phyloP scores from a whole-genome alignment of 208 protist genomes.

The Trypanosoma lewisi region DNA sequence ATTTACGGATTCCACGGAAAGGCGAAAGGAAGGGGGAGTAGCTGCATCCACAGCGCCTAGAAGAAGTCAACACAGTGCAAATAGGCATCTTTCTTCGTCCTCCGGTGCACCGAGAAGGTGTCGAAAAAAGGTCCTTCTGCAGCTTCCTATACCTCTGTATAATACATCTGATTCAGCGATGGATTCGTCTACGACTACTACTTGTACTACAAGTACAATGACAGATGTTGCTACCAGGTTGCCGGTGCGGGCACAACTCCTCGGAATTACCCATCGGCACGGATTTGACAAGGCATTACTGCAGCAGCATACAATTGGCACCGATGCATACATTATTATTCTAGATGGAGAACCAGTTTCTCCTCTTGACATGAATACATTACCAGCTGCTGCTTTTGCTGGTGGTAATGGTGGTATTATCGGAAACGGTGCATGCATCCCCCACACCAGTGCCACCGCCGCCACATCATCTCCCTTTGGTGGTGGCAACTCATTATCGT shows the following conservation, averaged over 20 bases:
- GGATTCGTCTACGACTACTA: too few relatives aligned
- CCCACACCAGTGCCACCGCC: too few relatives aligned
- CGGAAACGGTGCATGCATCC: too few relatives aligned
- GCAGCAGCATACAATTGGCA: constrained; percentile 25
- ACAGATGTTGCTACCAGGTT: not conserved
- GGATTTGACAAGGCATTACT: constrained; percentile 13
- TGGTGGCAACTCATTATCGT: not conserved
- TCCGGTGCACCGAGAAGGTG: not conserved
- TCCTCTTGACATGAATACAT: not conserved
- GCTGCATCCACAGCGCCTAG: not conserved
- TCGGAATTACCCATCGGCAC: constrained; percentile 10
- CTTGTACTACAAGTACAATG: not conserved
- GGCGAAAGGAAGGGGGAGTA: not conserved
- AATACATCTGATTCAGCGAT: not conserved
- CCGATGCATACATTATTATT: constrained; percentile 24
- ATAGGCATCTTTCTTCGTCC: not conserved
- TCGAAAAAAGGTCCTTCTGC: constrained; percentile 8
- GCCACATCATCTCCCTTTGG: too few relatives aligned
- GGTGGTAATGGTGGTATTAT: too few relatives aligned
- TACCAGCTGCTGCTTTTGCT: too few relatives aligned
- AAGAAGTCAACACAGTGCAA: not conserved
- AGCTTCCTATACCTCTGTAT: not conserved
- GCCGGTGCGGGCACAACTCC: constrained; percentile 4
- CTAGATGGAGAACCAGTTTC: constrained; percentile 5
- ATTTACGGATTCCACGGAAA: not conserved